Conservation (phyloP, 306 rosid species). For the Parietaria judaica region DNA sequence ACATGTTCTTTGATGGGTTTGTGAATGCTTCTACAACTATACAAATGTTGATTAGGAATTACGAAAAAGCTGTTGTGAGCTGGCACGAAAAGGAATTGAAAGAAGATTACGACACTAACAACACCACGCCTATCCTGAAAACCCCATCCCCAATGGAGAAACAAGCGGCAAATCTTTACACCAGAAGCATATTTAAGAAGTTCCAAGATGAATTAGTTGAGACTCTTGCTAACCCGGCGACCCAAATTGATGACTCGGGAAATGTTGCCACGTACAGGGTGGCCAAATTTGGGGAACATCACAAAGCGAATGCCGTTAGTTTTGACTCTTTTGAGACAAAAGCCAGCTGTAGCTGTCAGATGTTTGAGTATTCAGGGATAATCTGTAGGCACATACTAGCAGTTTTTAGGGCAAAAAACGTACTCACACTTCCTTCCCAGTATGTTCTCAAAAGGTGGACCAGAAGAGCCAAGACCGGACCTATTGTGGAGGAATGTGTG, state of each 20-base stretch:
- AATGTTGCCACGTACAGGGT: constrained; percentile 64
- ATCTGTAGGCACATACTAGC: constrained; percentile 79
- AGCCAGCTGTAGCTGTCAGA: constrained; percentile 83
- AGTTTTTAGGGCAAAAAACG: constrained; percentile 74
- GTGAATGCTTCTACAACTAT: constrained; percentile 66
- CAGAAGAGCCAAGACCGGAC: constrained; percentile 62
- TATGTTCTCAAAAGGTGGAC: constrained; percentile 88
- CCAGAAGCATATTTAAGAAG: constrained; percentile 66
- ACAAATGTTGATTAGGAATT: constrained; percentile 63
- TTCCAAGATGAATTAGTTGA: constrained; percentile 90
- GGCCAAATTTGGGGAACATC: constrained; percentile 77
- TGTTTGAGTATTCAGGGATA: constrained; percentile 84
- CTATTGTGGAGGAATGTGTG: constrained; percentile 36
- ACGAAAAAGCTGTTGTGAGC: constrained; percentile 63
- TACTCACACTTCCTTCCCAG: constrained; percentile 77
- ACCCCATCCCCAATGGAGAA: constrained; percentile 94
- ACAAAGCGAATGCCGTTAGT: constrained; percentile 57
- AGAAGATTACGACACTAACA: constrained; percentile 67
- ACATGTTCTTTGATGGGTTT: constrained; percentile 63
- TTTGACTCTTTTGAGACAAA: constrained; percentile 58
- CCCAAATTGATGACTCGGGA: constrained; percentile 68
- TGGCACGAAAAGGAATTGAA: constrained; percentile 79
- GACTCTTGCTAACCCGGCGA: constrained; percentile 85
- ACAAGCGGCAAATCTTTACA: constrained; percentile 76
- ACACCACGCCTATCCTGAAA: constrained; percentile 51